Conservation (phyloP, 2,329 filamentous ascomycete species). For the Alternaria ethzedia region DNA sequence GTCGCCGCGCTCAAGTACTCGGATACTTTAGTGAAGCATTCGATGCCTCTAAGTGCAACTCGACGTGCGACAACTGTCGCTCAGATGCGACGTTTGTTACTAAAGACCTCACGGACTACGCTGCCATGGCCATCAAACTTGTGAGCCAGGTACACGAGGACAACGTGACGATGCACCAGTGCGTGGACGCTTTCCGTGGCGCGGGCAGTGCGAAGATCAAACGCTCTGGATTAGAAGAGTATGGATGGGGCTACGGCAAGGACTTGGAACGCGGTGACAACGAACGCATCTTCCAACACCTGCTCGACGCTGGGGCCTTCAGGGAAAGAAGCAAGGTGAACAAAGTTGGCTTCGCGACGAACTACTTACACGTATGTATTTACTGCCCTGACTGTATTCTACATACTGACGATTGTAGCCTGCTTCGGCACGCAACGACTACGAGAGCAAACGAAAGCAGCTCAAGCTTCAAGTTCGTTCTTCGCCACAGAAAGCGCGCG, state of each 20-base stretch:
- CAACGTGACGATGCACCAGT: conserved; percentile 71
- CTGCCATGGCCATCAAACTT: conserved; percentile 72
- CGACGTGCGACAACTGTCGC: conserved; percentile 87
- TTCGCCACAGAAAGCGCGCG: conserved; percentile 50
- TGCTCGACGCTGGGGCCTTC: conserved; percentile 77
- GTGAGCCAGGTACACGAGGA: conserved; percentile 64
- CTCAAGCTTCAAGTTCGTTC: conserved; percentile 62
- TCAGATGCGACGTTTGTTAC: conserved; percentile 73
- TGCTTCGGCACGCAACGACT: conserved; percentile 55
- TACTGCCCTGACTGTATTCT: not conserved
- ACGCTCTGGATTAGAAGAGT: conserved; percentile 61
- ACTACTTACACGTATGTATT: conserved; percentile 71
- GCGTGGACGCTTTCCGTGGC: conserved; percentile 83
- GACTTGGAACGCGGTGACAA: conserved; percentile 76
- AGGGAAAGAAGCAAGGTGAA: conserved; percentile 72
- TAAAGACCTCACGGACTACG: conserved; percentile 78
- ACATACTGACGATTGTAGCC: conserved; percentile 40
- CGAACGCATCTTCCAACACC: conserved; percentile 80
- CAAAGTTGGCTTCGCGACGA: conserved; percentile 70
- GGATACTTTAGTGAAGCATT: conserved; percentile 95
- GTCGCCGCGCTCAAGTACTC: conserved; percentile 84
- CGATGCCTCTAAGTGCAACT: conserved; percentile 70
- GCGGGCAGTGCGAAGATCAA: conserved; percentile 66
- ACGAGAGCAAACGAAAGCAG: conserved; percentile 39
- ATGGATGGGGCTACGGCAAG: conserved; percentile 67